Evolutionary conservation across 176 grass and related monocot genomes (phyloP).

Genomic region (Aegilops sharonensis): DNA sequence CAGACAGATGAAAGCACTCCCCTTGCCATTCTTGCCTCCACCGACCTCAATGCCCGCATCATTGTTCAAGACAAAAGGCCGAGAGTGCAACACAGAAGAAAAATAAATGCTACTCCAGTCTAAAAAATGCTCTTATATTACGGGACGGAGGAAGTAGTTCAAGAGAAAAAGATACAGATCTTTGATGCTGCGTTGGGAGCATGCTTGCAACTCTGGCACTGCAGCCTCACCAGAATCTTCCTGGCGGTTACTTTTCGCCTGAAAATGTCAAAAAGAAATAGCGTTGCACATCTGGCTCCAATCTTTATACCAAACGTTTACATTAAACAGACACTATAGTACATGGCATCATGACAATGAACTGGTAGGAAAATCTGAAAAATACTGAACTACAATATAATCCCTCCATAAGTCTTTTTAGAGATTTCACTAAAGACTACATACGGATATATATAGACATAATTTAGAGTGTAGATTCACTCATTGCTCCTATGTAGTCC

Average conservation of each 20-base stretch:
- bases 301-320: background rate
- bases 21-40: conserved; percentile 96
- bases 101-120: background rate
- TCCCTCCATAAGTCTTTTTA: too few relatives aligned
- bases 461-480: too few relatives aligned
- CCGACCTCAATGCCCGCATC: conserved; percentile 98
- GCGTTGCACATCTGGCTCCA: too few relatives aligned
- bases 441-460: too few relatives aligned
- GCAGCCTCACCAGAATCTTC: conserved; percentile 90
- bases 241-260: conserved; percentile 97
- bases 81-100: background rate
- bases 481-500: too few relatives aligned
- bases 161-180: conserved; percentile 23
- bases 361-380: background rate
- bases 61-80: conserved; percentile 6
- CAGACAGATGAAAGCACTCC: conserved; percentile 44
- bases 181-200: conserved; percentile 70
- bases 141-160: background rate
- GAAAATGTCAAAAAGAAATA: background rate
- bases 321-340: background rate
- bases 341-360: background rate
- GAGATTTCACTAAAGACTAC: too few relatives aligned
- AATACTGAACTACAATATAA: background rate
- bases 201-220: conserved; percentile 94
- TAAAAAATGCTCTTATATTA: too few relatives aligned